Evolutionary conservation across 805 yeast genomes (phyloP).

Genomic region (Debaryomyces prosopidis): DNA sequence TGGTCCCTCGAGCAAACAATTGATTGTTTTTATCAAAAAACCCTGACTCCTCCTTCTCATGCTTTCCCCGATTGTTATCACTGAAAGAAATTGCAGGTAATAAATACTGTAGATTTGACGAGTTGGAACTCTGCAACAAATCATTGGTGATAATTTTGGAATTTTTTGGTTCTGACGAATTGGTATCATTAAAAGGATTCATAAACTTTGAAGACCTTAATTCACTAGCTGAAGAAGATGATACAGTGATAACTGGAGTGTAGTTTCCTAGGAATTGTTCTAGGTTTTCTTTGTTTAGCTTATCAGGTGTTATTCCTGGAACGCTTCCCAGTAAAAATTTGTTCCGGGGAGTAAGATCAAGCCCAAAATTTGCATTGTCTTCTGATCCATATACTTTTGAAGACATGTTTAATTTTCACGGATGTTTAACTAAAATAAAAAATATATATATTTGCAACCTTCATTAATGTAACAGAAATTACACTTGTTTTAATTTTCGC

Average conservation of each 20-base stretch:
- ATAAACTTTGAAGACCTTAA: conserved; percentile 2
- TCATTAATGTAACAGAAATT: background rate
- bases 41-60: background rate
- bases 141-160: conserved; percentile 1
- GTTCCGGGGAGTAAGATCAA: background rate
- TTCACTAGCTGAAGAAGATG: conserved; percentile 3
- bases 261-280: background rate
- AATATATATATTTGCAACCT: no score
- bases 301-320: background rate
- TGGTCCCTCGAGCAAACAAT: background rate
- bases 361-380: background rate
- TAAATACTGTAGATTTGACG: background rate
- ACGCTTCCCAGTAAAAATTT: background rate
- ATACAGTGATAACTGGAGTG: conserved; percentile 3
- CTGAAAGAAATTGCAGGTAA: conserved; percentile 2
- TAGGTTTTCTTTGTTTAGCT: background rate
- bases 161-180: conserved; percentile 4
- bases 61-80: background rate
- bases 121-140: background rate
- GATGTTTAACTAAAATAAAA: no score
- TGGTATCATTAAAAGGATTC: conserved; percentile 7
- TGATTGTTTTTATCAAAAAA: background rate
- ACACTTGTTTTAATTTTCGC: background rate
- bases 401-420: background rate
- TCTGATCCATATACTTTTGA: background rate